phyloP scores from a whole-genome alignment of 2,329 filamentous ascomycete genomes.

The Albophoma yamanashiensis region DNA sequence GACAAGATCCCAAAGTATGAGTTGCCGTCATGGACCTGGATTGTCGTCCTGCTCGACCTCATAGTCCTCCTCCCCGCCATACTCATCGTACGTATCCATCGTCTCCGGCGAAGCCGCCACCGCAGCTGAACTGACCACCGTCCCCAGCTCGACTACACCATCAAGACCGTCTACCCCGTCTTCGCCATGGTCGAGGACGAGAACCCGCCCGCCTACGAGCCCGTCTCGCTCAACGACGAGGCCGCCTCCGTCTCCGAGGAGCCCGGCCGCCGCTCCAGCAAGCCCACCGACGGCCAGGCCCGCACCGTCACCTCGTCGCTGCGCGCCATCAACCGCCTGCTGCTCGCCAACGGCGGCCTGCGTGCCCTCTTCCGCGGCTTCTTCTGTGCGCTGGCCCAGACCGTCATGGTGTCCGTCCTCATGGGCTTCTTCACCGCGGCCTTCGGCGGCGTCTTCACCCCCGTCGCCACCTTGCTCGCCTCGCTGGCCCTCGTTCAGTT shows the following conservation, averaged over 20 bases:
- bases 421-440: conserved; percentile 31
- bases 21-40: conserved; percentile 28
- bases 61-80: conserved; percentile 34
- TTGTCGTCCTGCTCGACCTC: conserved; percentile 27
- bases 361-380: conserved; percentile 61
- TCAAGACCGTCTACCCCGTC: conserved; percentile 38
- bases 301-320: conserved; percentile 39
- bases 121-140: neutral
- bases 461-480: conserved; percentile 37
- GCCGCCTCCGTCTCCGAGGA: conserved; percentile 21
- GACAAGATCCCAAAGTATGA: conserved; percentile 13
- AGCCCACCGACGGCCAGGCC: conserved; percentile 21
- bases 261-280: conserved; percentile 17
- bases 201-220: conserved; percentile 42
- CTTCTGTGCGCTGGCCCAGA: conserved; percentile 32
- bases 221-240: conserved; percentile 32
- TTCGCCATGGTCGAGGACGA: conserved; percentile 50
- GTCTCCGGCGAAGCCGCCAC: neutral
- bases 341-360: conserved; percentile 54
- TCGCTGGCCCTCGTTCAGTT: conserved; percentile 56
- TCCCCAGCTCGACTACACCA: conserved; percentile 37
- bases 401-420: conserved; percentile 22
- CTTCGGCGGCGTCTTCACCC: conserved; percentile 32
- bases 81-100: conserved; percentile 26
- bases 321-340: conserved; percentile 38